Percentiles rank a stretch among this genome's conserved stretches.
Evolutionary conservation across 2,329 filamentous ascomycete genomes (phyloP).

Genomic region (Sporothrix curviconia): DNA sequence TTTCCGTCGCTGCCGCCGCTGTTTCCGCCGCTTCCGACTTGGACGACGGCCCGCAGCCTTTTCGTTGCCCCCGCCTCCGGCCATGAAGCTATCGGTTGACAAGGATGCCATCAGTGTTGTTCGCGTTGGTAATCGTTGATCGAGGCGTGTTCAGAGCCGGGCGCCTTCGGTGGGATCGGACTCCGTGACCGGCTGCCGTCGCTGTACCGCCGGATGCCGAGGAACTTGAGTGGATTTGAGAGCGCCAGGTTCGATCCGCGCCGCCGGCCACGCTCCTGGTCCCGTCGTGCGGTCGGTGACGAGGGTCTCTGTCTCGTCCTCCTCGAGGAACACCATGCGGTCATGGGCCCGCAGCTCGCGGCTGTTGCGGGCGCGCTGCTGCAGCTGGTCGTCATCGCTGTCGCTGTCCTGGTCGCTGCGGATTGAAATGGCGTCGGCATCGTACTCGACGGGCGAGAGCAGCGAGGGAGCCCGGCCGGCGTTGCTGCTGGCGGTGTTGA

Average conservation of each 20-base stretch:
- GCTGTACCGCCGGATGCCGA: conserved; percentile 33
- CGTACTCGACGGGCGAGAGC: conserved; percentile 58
- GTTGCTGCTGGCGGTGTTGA: not conserved
- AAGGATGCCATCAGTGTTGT: conserved; percentile 34
- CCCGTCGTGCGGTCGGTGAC: conserved; percentile 47
- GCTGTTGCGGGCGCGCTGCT: conserved; percentile 60
- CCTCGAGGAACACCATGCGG: conserved; percentile 63
- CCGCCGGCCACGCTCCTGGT: conserved; percentile 43
- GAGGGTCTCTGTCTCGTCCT: conserved; percentile 62
- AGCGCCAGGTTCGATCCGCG: conserved; percentile 40
- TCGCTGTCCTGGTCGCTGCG: conserved; percentile 68
- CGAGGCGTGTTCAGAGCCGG: not conserved
- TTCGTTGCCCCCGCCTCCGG: not conserved
- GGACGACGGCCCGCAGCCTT: conserved; percentile 18
- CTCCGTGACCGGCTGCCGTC: conserved; percentile 25
- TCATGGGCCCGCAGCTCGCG: conserved; percentile 65
- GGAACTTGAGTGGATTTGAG: conserved; percentile 41
- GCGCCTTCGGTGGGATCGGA: not conserved
- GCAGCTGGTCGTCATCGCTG: conserved; percentile 66
- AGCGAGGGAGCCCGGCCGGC: conserved; percentile 32
- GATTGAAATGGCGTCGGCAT: conserved; percentile 62
- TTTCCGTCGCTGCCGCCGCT: conserved; percentile 43
- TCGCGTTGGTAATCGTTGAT: not conserved
- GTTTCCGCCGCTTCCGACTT: conserved; percentile 32
- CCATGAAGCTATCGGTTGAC: conserved; percentile 6